Percentiles rank a stretch among this genome's conserved stretches.
Evolutionary conservation across 2,329 filamentous ascomycete genomes (phyloP).

Genomic region (Diplocarpon rosae): DNA sequence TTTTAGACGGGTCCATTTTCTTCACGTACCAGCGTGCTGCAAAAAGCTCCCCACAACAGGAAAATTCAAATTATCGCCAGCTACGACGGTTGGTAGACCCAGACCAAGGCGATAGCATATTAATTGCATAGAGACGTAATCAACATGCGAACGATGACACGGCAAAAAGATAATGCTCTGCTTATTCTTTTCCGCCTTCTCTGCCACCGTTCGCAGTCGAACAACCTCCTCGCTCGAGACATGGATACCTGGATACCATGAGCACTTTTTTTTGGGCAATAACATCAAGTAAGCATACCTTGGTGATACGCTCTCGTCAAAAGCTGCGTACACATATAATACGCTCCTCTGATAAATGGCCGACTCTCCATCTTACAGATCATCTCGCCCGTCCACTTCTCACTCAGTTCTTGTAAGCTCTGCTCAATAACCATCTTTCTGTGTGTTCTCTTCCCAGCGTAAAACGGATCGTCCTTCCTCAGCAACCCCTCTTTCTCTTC

Average conservation of each 20-base stretch:
- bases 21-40: slow-evolving; percentile 63
- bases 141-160: slow-evolving; percentile 88
- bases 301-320: slow-evolving; percentile 91
- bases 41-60: slow-evolving; percentile 81
- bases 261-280: neutral
- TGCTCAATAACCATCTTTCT: slow-evolving; percentile 56
- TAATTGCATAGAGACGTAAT: slow-evolving; percentile 89
- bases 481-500: slow-evolving; percentile 69
- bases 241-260: slow-evolving; percentile 59
- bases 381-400: slow-evolving; percentile 85
- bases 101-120: slow-evolving; percentile 92
- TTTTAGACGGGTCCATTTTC: neutral
- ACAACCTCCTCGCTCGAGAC: slow-evolving; percentile 91
- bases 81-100: slow-evolving; percentile 80
- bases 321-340: slow-evolving; percentile 80
- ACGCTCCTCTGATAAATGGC: slow-evolving; percentile 80
- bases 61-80: slow-evolving; percentile 93
- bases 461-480: slow-evolving; percentile 42
- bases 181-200: slow-evolving; percentile 72
- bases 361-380: slow-evolving; percentile 99
- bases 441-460: slow-evolving; percentile 39
- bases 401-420: slow-evolving; percentile 68
- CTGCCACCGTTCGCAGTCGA: slow-evolving; percentile 68
- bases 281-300: slow-evolving; percentile 35
- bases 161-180: slow-evolving; percentile 95